Evolutionary conservation across 176 grass and related monocot species (phyloP).

Genomic region (Oryza australiensis): DNA sequence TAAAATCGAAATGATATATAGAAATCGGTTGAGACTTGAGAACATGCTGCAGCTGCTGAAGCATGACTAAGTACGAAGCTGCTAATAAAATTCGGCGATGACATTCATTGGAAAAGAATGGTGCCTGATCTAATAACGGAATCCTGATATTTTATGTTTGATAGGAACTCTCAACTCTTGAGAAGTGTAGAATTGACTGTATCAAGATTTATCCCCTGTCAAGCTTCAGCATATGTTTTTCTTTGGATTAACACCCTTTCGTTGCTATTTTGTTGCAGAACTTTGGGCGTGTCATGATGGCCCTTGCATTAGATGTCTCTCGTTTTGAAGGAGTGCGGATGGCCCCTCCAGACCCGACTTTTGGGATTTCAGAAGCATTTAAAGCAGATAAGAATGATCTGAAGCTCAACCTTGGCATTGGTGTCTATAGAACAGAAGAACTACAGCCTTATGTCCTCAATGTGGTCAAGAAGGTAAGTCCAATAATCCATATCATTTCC

Average conservation of each 20-base stretch:
- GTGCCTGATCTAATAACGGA: not conserved
- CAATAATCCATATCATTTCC: not conserved
- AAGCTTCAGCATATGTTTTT: conserved; percentile 5
- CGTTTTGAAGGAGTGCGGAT: conserved; percentile 85
- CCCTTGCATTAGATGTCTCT: conserved; percentile 73
- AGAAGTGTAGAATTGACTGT: not conserved
- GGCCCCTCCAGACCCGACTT: conserved; percentile 94
- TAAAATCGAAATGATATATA: not conserved
- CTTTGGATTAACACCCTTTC: conserved; percentile 19
- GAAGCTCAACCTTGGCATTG: conserved; percentile 94
- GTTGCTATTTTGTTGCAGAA: conserved; percentile 42
- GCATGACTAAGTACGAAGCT: not conserved
- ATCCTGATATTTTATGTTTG: not conserved
- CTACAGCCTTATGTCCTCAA: conserved; percentile 82
- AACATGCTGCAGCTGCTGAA: not conserved
- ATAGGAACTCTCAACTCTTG: not conserved
- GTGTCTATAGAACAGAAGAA: conserved; percentile 97
- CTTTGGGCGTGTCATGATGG: conserved; percentile 46
- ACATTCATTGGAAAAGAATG: not conserved
- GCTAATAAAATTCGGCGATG: not conserved
- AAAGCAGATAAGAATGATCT: conserved; percentile 77
- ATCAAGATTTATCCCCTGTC: not conserved
- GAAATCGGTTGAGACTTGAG: not conserved
- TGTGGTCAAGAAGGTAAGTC: conserved; percentile 87
- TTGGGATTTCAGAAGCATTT: conserved; percentile 92